Base-by-base conservation (phyloP, 2,329 filamentous ascomycete species). In the Alternaria consortialis region DNA sequence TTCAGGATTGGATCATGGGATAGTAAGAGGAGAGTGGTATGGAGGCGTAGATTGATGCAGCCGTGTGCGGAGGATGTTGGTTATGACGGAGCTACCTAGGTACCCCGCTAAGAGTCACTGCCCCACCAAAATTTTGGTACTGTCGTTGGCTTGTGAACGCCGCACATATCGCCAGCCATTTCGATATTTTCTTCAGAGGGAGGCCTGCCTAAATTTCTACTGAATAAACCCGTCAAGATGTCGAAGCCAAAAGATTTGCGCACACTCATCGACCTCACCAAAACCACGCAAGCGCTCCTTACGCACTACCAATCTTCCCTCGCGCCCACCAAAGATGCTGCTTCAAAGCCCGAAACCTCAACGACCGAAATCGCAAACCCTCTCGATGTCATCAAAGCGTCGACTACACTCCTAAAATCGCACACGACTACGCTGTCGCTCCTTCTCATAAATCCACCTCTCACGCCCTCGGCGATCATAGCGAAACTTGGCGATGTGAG, bases 391-490 rank as follows among this genome's bases (percentile, higher is more conserved):
- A 87, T 94, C 34, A 86, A 87, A 69, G 90, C 94, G 70, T 86
- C 91, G 0, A 87, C 92, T 0, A 86, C 85, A 27, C 84, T 96
- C 5, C 87, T 97, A 60, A 89, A 88, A 75, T 92, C 93, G 0
- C 93, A 97, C 74, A 87, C 90, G 2, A 97, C 93, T 6, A 97
- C 97, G 65, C 84, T 97, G 27, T 94, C 92, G 0, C 88, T 97
- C 1, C 86, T 98, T 12, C 87, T 95, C 1, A 91, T 96, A 72
- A 97, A 92, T 72, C 86, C 92, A 17, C 94, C 94, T 0, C 96
- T 97, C 68, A 95, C 93, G 0, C 89, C 92, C 0, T 88, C 89
- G 1, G 94, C 92, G 5, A 84, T 97, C 34, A 81, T 80, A 9
- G 88, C 85, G 25, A 88, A 96, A 13, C 81, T 97, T 5, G 84